Conservation (phyloP, 2,329 filamentous ascomycete species). For the Diaporthe sp. region DNA sequence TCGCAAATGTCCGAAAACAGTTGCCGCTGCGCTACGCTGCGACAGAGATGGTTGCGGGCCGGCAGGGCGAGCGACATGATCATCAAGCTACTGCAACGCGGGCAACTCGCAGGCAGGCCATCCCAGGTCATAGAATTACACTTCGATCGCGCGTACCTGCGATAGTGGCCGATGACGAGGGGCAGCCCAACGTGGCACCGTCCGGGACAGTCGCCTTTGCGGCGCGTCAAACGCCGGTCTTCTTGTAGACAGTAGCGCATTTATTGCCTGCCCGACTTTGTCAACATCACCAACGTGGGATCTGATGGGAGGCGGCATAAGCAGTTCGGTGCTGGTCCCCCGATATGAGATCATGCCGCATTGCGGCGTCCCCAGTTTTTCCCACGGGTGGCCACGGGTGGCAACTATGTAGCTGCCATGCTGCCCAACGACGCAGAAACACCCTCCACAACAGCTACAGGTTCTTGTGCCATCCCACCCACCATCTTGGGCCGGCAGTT, state of each 20-base stretch:
- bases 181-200: slow-evolving; percentile 28
- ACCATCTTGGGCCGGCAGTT: slow-evolving; percentile 1
- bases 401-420: not conserved
- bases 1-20: slow-evolving; percentile 23
- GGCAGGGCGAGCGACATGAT: slow-evolving; percentile 32
- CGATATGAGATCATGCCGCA: slow-evolving; percentile 28
- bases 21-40: slow-evolving; percentile 27
- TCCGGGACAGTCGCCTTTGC: slow-evolving; percentile 11
- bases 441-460: slow-evolving; percentile 24
- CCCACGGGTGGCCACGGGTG: slow-evolving; percentile 18
- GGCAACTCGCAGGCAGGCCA: slow-evolving; percentile 15
- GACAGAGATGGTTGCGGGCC: slow-evolving; percentile 27
- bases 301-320: not conserved
- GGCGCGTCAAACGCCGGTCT: slow-evolving; percentile 9
- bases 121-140: not conserved
- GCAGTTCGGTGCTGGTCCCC: slow-evolving; percentile 16
- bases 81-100: slow-evolving; percentile 27
- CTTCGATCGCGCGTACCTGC: slow-evolving; percentile 34
- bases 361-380: slow-evolving; percentile 25
- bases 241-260: slow-evolving; percentile 5
- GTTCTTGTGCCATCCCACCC: slow-evolving; percentile 19
- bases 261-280: slow-evolving; percentile 5
- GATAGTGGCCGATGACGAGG: slow-evolving; percentile 28
- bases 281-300: slow-evolving; percentile 10
- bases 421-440: slow-evolving; percentile 32